Conservation (phyloP, 768 basidiomycete genomes). For the Boletus coccyginus region DNA sequence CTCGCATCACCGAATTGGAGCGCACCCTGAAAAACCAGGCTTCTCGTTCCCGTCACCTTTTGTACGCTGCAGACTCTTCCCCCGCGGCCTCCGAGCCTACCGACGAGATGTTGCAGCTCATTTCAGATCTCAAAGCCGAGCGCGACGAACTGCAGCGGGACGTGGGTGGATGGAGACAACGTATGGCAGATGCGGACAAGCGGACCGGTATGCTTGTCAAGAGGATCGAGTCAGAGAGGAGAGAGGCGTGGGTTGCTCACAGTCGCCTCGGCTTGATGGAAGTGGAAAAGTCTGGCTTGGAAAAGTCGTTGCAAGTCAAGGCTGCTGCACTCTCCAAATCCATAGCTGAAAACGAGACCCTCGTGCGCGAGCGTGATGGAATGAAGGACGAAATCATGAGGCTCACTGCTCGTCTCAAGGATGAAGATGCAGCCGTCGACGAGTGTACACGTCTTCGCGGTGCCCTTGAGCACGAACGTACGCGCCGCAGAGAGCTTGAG, state of each 20-base stretch:
- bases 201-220: slow-evolving; percentile 62
- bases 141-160: slow-evolving; percentile 87
- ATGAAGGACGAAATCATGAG: slow-evolving; percentile 29
- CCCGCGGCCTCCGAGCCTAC: slow-evolving; percentile 46
- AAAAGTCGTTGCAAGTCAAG: slow-evolving; percentile 44
- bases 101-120: slow-evolving; percentile 75
- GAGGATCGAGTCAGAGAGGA: slow-evolving; percentile 72
- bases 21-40: slow-evolving; percentile 50
- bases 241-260: slow-evolving; percentile 82
- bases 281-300: slow-evolving; percentile 59
- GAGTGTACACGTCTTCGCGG: slow-evolving; percentile 27
- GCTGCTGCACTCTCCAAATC: slow-evolving; percentile 29
- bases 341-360: slow-evolving; percentile 22
- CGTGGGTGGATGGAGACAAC: slow-evolving; percentile 80
- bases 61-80: slow-evolving; percentile 46
- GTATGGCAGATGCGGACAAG: slow-evolving; percentile 76
- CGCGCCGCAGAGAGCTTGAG: slow-evolving; percentile 48
- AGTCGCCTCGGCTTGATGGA: slow-evolving; percentile 66
- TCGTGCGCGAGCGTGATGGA: slow-evolving; percentile 28
- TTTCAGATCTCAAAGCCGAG: slow-evolving; percentile 81
- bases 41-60: slow-evolving; percentile 48
- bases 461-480: slow-evolving; percentile 40
- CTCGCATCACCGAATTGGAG: slow-evolving; percentile 81
- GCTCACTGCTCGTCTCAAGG: slow-evolving; percentile 32
- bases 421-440: slow-evolving; percentile 22